These are phyloP conservation scores for Sicyos edulis DNA, from an alignment of 306 rosid genomes.

Conservation along the genomic window DNA sequence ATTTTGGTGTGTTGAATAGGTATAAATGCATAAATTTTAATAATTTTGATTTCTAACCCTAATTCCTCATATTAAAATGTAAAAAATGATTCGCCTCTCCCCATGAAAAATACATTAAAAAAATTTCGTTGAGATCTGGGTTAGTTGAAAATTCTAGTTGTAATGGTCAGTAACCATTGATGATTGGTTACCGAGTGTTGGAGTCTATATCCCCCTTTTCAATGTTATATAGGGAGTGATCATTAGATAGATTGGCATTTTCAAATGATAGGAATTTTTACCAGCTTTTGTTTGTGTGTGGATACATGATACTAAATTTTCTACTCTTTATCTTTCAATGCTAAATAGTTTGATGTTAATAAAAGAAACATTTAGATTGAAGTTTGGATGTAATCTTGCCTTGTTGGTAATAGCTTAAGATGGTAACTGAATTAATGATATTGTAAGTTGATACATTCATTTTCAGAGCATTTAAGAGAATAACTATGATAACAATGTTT, in stretches of 20 bases:
- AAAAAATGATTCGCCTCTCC: too few relatives aligned
- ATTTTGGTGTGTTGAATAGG: constrained; percentile 91
- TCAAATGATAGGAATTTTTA: background rate
- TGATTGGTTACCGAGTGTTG: too few relatives aligned
- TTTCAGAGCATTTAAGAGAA: background rate
- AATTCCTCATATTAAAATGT: too few relatives aligned
- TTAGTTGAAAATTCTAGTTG: too few relatives aligned
- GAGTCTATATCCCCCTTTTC: too few relatives aligned
- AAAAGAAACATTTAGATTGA: background rate
- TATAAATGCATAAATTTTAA: too few relatives aligned
- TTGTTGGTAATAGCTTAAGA: background rate
- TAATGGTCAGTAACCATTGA: too few relatives aligned
- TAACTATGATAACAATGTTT: background rate
- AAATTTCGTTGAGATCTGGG: too few relatives aligned
- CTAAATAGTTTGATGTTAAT: constrained; percentile 2
- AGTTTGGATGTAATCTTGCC: background rate
- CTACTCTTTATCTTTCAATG: background rate
- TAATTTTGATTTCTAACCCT: too few relatives aligned
- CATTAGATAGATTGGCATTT: background rate
- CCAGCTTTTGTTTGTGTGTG: constrained; percentile 9
- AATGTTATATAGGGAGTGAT: too few relatives aligned
- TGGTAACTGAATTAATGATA: background rate
- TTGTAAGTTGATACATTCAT: background rate
- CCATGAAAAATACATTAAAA: too few relatives aligned
- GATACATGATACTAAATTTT: background rate